Percentiles rank a stretch among this genome's conserved stretches.
These are phyloP conservation scores for Trichophaea hybrida DNA, from an alignment of 2,329 filamentous ascomycete species.

Conservation along the genomic window DNA sequence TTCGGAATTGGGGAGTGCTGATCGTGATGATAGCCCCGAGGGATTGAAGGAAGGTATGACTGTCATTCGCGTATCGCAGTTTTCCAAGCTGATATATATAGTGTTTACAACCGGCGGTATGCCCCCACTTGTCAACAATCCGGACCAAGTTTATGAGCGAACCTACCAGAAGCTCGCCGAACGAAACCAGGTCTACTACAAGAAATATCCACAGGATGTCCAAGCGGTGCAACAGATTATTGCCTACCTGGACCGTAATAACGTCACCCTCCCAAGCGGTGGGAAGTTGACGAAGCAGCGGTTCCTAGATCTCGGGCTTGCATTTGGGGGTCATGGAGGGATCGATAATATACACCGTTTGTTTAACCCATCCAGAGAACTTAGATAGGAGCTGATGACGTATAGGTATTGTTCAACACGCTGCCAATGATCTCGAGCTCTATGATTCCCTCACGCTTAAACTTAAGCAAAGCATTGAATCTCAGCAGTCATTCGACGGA, in stretches of 20 bases:
- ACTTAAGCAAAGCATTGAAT: constrained; percentile 55
- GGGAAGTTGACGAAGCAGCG: constrained; percentile 57
- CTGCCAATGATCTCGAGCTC: constrained; percentile 57
- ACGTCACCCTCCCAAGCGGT: constrained; percentile 55
- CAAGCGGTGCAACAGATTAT: constrained; percentile 52
- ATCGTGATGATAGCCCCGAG: constrained; percentile 39
- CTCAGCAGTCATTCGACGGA: constrained; percentile 54
- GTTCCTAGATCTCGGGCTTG: constrained; percentile 62
- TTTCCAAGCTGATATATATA: constrained; percentile 7
- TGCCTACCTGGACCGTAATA: constrained; percentile 46
- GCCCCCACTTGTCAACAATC: constrained; percentile 54
- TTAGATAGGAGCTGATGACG: constrained; percentile 3
- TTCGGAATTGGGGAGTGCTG: background rate
- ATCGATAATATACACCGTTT: constrained; percentile 56
- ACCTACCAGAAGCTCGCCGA: constrained; percentile 44
- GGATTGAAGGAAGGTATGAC: constrained; percentile 54
- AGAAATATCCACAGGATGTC: constrained; percentile 71
- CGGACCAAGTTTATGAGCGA: constrained; percentile 57
- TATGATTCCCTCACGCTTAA: constrained; percentile 63
- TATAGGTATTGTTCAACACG: constrained; percentile 49
- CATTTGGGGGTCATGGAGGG: constrained; percentile 54
- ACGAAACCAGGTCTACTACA: constrained; percentile 66
- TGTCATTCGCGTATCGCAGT: background rate
- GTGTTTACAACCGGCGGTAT: constrained; percentile 74
- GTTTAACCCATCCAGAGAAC: background rate